Evolutionary conservation across 805 yeast genomes (phyloP).

Genomic region (Naumovozyma dairenensis): DNA sequence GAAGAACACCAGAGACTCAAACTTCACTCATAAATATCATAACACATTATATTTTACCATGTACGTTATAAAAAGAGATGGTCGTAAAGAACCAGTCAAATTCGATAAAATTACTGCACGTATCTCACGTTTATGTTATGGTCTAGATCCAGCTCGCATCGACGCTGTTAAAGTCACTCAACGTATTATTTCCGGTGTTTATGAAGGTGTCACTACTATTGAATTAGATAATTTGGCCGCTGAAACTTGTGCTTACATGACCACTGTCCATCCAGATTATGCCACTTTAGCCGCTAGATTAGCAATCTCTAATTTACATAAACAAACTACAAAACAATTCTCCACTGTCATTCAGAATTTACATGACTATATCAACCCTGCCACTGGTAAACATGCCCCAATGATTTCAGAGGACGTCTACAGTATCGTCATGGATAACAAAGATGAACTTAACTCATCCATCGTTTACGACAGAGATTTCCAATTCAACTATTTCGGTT

Average conservation of each 20-base stretch:
- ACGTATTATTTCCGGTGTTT: slow-evolving; percentile 90
- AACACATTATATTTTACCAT: slow-evolving; percentile 32
- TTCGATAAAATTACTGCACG: slow-evolving; percentile 96
- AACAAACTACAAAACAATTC: slow-evolving; percentile 82
- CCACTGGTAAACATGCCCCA: slow-evolving; percentile 56
- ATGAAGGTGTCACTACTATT: slow-evolving; percentile 91
- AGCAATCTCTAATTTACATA: slow-evolving; percentile 88
- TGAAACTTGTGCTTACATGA: slow-evolving; percentile 96
- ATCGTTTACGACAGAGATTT: slow-evolving; percentile 72
- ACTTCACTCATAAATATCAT: slow-evolving; percentile 1
- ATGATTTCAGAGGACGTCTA: slow-evolving; percentile 62
- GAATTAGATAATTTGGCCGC: slow-evolving; percentile 83
- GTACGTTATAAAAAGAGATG: slow-evolving; percentile 89
- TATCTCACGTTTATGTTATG: slow-evolving; percentile 87
- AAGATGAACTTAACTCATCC: slow-evolving; percentile 60
- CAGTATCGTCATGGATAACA: slow-evolving; percentile 51
- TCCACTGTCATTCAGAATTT: slow-evolving; percentile 67
- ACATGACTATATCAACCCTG: slow-evolving; percentile 72
- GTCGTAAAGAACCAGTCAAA: slow-evolving; percentile 87
- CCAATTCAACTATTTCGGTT: slow-evolving; percentile 74
- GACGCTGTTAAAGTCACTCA: slow-evolving; percentile 96
- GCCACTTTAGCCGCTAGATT: slow-evolving; percentile 92
- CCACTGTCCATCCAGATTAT: slow-evolving; percentile 96
- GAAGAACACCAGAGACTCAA: too few species aligned
- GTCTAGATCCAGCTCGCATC: slow-evolving; percentile 81